Percentiles rank a stretch among this genome's conserved stretches.
These are phyloP conservation scores for Lablab purpureus DNA, from an alignment of 306 rosid species.

Conservation along the genomic window DNA sequence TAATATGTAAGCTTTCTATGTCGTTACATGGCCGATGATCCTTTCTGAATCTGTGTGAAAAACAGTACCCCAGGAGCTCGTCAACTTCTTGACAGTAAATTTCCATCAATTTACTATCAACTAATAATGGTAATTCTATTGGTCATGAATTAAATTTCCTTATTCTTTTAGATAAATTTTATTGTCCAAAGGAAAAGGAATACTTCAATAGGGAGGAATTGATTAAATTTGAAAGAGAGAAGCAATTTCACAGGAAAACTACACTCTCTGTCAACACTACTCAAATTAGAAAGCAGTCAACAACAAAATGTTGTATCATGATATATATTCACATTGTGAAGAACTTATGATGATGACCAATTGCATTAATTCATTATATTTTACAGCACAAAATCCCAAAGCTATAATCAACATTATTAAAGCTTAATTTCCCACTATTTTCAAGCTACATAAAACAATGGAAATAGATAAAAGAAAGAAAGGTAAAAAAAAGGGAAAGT, in stretches of 20 bases:
- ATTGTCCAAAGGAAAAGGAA: background rate
- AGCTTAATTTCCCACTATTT: background rate
- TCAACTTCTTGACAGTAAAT: background rate
- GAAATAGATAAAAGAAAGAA: background rate
- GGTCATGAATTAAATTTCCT: background rate
- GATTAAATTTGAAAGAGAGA: background rate
- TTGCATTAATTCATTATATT: background rate
- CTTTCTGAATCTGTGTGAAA: background rate
- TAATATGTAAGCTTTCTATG: slow-evolving; percentile 6
- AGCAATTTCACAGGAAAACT: background rate
- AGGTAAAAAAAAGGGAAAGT: background rate
- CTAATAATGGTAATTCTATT: background rate
- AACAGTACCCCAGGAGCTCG: background rate
- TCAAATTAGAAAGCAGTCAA: background rate
- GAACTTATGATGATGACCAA: background rate
- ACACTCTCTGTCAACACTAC: background rate
- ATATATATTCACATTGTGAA: background rate
- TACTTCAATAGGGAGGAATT: background rate
- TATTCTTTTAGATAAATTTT: background rate
- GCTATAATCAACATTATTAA: background rate
- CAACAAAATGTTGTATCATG: background rate
- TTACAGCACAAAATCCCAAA: background rate
- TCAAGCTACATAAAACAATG: background rate
- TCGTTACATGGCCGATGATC: background rate
- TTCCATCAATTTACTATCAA: background rate